A percentile compares a stretch with the other conserved stretches of the same genome.
phyloP scores from a whole-genome alignment of 805 yeast genomes.

The Nakazawaea sp. region DNA sequence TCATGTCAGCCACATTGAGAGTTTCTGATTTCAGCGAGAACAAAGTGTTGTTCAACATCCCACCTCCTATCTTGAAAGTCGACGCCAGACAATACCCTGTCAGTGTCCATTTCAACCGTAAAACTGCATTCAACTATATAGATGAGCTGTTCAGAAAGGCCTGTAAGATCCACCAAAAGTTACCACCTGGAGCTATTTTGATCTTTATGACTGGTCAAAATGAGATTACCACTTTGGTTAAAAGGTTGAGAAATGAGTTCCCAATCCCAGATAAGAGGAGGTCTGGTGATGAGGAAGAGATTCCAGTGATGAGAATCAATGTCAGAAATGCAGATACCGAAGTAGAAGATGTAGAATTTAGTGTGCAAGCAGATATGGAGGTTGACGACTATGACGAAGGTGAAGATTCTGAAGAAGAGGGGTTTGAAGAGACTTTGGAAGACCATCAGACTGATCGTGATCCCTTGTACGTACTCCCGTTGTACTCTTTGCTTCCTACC shows the following conservation, averaged over 20 bases:
- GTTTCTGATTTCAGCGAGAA: slow-evolving; percentile 93
- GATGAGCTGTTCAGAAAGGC: slow-evolving; percentile 85
- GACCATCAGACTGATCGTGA: slow-evolving; percentile 65
- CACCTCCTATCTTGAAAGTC: slow-evolving; percentile 86
- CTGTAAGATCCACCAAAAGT: slow-evolving; percentile 73
- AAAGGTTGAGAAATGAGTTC: slow-evolving; percentile 58
- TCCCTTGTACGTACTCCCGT: slow-evolving; percentile 85
- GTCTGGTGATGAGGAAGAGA: slow-evolving; percentile 24
- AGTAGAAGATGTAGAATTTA: slow-evolving; percentile 82
- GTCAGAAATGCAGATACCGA: slow-evolving; percentile 66
- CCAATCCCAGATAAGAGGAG: slow-evolving; percentile 37
- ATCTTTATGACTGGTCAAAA: slow-evolving; percentile 92
- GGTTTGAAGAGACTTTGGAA: slow-evolving; percentile 65
- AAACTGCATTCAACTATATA: slow-evolving; percentile 70
- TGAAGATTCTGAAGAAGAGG: slow-evolving; percentile 53
- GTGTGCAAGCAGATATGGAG: slow-evolving; percentile 36
- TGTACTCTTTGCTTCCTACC: slow-evolving; percentile 91
- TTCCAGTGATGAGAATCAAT: slow-evolving; percentile 40
- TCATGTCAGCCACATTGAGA: slow-evolving; percentile 96
- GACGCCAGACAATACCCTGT: slow-evolving; percentile 95
- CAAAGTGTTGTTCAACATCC: slow-evolving; percentile 48
- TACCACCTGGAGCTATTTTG: slow-evolving; percentile 93
- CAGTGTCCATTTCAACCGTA: slow-evolving; percentile 78
- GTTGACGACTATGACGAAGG: slow-evolving; percentile 33
- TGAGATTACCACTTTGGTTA: slow-evolving; percentile 77